Conservation (phyloP, 441 rosid genomes). For the Corymbia citriodora region DNA sequence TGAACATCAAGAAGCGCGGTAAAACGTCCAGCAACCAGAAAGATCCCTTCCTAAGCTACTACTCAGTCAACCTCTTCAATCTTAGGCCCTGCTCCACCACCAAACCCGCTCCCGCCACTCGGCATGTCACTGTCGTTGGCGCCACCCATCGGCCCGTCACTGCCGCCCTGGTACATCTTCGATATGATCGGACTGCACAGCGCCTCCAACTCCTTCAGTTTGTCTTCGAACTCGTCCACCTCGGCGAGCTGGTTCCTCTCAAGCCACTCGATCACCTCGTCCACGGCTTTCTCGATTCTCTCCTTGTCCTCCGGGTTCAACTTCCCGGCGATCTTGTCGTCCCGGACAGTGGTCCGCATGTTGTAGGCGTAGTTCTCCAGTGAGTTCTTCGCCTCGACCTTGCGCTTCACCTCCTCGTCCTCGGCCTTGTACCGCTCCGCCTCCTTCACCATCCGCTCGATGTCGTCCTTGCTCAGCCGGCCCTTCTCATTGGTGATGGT, state of each 20-base stretch:
- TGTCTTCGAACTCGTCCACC: not conserved
- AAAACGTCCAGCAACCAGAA: not conserved
- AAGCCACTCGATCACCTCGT: not conserved
- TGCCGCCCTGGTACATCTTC: not conserved
- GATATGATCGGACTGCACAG: not conserved
- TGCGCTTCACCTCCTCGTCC: not conserved
- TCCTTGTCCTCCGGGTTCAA: not conserved
- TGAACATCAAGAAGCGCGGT: not conserved
- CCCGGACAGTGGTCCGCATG: not conserved
- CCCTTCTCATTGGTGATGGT: not conserved
- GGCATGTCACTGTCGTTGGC: not conserved
- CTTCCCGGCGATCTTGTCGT: not conserved
- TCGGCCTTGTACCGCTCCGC: not conserved
- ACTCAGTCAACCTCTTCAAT: slow-evolving; percentile 1
- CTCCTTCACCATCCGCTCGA: not conserved
- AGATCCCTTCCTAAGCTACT: not conserved
- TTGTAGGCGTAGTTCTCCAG: not conserved
- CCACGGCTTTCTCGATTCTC: not conserved
- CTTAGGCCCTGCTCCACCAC: not conserved
- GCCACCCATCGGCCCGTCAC: not conserved
- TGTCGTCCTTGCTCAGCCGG: not conserved
- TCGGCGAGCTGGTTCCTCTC: not conserved
- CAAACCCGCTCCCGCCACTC: not conserved
- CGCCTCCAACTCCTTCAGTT: not conserved
- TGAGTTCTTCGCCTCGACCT: not conserved